A percentile compares a stretch with the other conserved stretches of the same genome.
phyloP scores from a whole-genome alignment of 2,329 filamentous ascomycete genomes.

The Pseudogymnoascus sp. region DNA sequence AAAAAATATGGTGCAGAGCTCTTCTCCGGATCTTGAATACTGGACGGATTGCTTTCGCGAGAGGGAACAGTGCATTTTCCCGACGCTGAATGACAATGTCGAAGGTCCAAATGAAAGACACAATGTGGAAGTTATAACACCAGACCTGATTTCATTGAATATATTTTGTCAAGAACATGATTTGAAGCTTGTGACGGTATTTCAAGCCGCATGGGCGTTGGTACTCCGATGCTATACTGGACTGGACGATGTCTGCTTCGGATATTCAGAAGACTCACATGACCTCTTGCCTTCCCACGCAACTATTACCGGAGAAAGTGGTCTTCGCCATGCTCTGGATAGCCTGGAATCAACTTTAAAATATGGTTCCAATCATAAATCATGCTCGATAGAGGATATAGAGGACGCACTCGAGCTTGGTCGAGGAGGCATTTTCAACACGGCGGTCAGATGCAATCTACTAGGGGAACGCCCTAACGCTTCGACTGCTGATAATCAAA shows the following conservation, averaged over 20 bases:
- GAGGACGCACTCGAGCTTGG: conserved; percentile 5
- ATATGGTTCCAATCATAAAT: neutral
- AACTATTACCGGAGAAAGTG: neutral
- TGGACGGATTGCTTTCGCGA: neutral
- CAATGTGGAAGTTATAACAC: neutral
- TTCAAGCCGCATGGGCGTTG: conserved; percentile 45
- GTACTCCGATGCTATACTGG: conserved; percentile 41
- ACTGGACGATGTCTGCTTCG: conserved; percentile 41
- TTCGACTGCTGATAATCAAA: neutral
- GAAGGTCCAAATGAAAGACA: neutral
- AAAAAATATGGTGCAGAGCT: neutral
- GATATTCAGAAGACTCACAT: conserved; percentile 24
- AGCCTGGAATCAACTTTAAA: neutral
- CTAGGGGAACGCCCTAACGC: neutral
- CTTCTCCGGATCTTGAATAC: neutral
- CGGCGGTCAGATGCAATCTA: neutral
- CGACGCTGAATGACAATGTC: neutral
- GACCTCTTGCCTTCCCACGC: neutral
- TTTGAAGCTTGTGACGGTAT: conserved; percentile 21
- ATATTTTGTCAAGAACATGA: neutral
- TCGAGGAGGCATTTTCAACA: neutral
- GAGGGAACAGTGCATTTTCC: neutral
- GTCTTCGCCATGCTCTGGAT: neutral
- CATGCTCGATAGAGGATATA: conserved; percentile 10
- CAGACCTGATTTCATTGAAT: neutral